phyloP scores from a whole-genome alignment of 495 filamentous ascomycete genomes.

The Xylaria telfairii region DNA sequence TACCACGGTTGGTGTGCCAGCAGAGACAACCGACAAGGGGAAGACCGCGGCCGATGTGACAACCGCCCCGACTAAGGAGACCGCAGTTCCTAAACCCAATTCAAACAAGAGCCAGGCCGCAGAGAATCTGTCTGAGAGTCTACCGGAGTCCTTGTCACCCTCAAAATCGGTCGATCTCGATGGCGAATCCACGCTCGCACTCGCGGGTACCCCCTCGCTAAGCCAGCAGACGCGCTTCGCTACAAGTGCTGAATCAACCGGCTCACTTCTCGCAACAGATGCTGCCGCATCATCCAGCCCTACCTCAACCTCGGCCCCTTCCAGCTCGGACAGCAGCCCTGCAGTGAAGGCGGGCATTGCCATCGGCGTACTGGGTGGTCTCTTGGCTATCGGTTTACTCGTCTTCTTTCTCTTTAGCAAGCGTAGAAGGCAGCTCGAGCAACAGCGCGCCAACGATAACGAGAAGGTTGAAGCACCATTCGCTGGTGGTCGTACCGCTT shows the following conservation, averaged over 20 bases:
- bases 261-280: conserved; percentile 24
- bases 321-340: conserved; percentile 51
- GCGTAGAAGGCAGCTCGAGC: conserved; percentile 59
- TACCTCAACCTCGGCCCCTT: conserved; percentile 39
- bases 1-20: conserved; percentile 47
- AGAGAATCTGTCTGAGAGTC: neutral
- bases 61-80: conserved; percentile 29
- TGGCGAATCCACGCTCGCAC: conserved; percentile 26
- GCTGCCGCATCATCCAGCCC: conserved; percentile 35
- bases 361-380: conserved; percentile 74
- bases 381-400: conserved; percentile 63
- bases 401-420: conserved; percentile 73
- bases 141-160: conserved; percentile 23
- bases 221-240: conserved; percentile 14
- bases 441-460: conserved; percentile 62
- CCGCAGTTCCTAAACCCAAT: conserved; percentile 18
- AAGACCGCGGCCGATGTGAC: conserved; percentile 33
- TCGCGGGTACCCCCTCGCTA: conserved; percentile 28
- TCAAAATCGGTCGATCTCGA: conserved; percentile 15
- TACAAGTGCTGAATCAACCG: conserved; percentile 12
- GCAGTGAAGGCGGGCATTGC: conserved; percentile 84
- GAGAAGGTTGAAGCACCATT: conserved; percentile 58
- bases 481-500: conserved; percentile 37
- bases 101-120: neutral
- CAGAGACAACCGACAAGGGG: conserved; percentile 28